These are phyloP conservation scores for Suhomyces tanzawaensis DNA, from an alignment of 805 yeast species.

Conservation along the genomic window DNA sequence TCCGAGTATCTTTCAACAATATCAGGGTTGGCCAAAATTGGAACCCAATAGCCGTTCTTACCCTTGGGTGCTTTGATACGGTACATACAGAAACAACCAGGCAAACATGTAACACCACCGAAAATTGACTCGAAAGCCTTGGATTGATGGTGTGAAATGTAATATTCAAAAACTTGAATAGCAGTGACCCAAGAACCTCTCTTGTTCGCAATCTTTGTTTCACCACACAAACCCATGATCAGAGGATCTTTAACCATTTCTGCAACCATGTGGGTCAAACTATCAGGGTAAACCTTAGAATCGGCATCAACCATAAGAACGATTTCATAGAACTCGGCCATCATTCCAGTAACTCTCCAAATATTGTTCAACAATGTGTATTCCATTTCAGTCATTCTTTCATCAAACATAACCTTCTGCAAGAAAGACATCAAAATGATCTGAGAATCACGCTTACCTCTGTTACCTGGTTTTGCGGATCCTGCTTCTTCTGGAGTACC, in stretches of 20 bases:
- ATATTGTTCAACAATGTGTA: conserved; percentile 71
- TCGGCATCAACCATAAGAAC: conserved; percentile 95
- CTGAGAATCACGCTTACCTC: conserved; percentile 96
- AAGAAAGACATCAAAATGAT: conserved; percentile 86
- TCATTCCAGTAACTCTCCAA: conserved; percentile 81
- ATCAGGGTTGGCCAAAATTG: conserved; percentile 88
- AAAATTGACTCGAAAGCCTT: conserved; percentile 94
- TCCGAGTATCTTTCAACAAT: conserved; percentile 90
- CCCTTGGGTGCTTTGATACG: conserved; percentile 90
- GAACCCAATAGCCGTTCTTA: conserved; percentile 74
- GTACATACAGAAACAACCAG: conserved; percentile 93
- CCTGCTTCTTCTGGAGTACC: conserved; percentile 80
- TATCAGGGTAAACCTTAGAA: conserved; percentile 83
- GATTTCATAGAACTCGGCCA: conserved; percentile 79
- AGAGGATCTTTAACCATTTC: conserved; percentile 83
- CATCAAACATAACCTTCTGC: conserved; percentile 85
- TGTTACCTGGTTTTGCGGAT: conserved; percentile 74
- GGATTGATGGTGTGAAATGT: conserved; percentile 90
- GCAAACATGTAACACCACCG: conserved; percentile 92
- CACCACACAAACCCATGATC: conserved; percentile 94
- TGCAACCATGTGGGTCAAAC: conserved; percentile 85
- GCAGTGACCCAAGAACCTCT: conserved; percentile 84
- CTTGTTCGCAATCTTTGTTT: conserved; percentile 86
- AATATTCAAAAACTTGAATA: conserved; percentile 91
- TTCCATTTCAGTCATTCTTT: conserved; percentile 90